Evolutionary conservation across 2,329 filamentous ascomycete genomes (phyloP).

Genomic region (Monilinia fructicola): DNA sequence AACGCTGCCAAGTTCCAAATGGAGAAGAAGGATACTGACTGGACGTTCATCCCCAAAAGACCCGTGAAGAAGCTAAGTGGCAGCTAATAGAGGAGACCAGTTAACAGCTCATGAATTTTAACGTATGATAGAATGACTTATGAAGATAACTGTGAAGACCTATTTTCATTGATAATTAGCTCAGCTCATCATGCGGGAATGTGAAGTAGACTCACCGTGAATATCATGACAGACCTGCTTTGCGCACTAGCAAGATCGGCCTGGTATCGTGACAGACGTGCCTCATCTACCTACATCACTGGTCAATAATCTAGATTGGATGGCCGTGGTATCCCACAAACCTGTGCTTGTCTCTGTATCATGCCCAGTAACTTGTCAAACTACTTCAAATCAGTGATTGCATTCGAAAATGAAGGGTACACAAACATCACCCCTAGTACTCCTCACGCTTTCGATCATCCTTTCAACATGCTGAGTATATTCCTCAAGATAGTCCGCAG

Average conservation of each 20-base stretch:
- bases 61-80: slow-evolving; percentile 1
- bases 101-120: background rate
- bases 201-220: background rate
- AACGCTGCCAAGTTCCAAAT: background rate
- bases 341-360: slow-evolving; percentile 7
- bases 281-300: background rate
- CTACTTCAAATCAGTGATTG: background rate
- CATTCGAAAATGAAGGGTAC: background rate
- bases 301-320: background rate
- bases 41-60: slow-evolving; percentile 8
- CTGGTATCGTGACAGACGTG: background rate
- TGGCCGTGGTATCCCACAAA: background rate
- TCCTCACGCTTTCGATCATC: slow-evolving; percentile 2
- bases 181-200: too few species aligned
- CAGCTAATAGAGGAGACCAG: background rate
- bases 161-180: background rate
- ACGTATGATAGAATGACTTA: background rate
- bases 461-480: slow-evolving; percentile 16
- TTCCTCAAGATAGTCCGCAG: slow-evolving; percentile 17
- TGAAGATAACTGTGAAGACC: slow-evolving; percentile 1
- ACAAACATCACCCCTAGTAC: background rate
- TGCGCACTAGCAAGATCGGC: slow-evolving; percentile 5
- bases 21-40: background rate
- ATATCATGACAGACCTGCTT: slow-evolving; percentile 7
- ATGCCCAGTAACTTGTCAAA: background rate